phyloP scores from a whole-genome alignment of 2,329 filamentous ascomycete species.

The Botryotinia narcissicola region DNA sequence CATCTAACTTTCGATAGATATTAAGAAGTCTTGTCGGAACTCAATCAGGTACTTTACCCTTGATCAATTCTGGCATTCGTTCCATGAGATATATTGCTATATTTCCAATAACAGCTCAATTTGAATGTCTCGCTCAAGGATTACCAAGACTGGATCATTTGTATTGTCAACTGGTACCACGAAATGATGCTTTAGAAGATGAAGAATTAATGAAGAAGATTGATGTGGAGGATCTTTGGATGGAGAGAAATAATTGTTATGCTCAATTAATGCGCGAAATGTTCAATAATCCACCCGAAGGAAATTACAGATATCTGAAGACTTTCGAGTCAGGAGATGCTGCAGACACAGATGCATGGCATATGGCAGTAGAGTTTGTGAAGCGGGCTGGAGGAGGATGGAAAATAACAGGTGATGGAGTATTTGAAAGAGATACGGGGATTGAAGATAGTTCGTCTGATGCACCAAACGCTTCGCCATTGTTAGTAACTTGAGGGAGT shows the following conservation, averaged over 20 bases:
- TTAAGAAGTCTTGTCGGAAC: conserved; percentile 51
- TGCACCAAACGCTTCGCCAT: conserved; percentile 15
- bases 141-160: conserved; percentile 53
- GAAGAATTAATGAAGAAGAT: not conserved
- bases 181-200: conserved; percentile 35
- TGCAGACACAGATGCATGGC: conserved; percentile 47
- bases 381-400: conserved; percentile 43
- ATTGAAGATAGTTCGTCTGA: not conserved
- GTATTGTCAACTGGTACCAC: conserved; percentile 52
- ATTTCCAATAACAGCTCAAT: conserved; percentile 64
- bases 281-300: conserved; percentile 32
- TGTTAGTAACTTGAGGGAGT: conserved; percentile 33
- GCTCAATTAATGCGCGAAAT: conserved; percentile 34
- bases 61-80: conserved; percentile 45
- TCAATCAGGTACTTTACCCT: conserved; percentile 33
- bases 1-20: conserved; percentile 44
- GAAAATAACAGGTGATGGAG: conserved; percentile 46
- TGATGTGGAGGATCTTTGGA: conserved; percentile 36
- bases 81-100: conserved; percentile 61
- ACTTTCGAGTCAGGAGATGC: conserved; percentile 52
- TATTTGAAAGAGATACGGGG: conserved; percentile 43
- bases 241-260: conserved; percentile 37
- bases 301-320: conserved; percentile 46
- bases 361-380: conserved; percentile 45
- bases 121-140: conserved; percentile 48